Conservation (phyloP, 148 eudicot genomes). For the Fallopia convolvulus region DNA sequence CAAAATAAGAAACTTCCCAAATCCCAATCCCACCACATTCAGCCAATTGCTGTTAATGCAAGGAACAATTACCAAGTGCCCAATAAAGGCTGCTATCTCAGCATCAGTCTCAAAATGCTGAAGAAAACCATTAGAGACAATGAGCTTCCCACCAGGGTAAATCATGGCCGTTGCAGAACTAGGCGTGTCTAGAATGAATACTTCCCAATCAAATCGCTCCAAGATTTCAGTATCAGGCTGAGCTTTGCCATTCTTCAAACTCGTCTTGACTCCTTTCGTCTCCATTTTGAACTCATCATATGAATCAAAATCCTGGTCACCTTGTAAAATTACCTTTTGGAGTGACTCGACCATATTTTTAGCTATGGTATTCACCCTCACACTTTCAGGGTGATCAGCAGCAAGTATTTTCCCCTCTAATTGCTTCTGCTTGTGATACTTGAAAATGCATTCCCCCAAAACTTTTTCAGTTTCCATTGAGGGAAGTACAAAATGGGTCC, state of each 20-base stretch:
- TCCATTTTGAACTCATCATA: constrained; percentile 13
- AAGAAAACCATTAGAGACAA: constrained; percentile 70
- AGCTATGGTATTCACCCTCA: neutral
- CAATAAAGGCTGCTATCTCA: constrained; percentile 76
- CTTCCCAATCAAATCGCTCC: constrained; percentile 81
- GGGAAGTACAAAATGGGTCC: constrained; percentile 11
- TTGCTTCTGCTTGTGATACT: neutral
- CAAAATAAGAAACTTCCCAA: neutral
- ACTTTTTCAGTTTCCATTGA: neutral
- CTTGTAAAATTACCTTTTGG: neutral
- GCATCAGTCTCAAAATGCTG: constrained; percentile 55
- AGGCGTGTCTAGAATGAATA: no score
- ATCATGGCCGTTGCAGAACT: no score
- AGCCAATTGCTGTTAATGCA: no score
- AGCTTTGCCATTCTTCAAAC: no score
- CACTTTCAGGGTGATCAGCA: neutral
- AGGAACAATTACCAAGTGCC: constrained; percentile 17
- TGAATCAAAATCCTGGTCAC: constrained; percentile 21
- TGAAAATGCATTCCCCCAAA: neutral
- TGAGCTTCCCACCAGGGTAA: constrained; percentile 35
- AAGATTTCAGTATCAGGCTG: constrained; percentile 27
- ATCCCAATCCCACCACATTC: no score
- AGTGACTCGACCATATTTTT: neutral
- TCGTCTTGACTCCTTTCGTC: constrained; percentile 46
- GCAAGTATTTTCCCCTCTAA: neutral